phyloP scores from a whole-genome alignment of 164 flowering plant genomes.

The Houttuynia cordata region DNA sequence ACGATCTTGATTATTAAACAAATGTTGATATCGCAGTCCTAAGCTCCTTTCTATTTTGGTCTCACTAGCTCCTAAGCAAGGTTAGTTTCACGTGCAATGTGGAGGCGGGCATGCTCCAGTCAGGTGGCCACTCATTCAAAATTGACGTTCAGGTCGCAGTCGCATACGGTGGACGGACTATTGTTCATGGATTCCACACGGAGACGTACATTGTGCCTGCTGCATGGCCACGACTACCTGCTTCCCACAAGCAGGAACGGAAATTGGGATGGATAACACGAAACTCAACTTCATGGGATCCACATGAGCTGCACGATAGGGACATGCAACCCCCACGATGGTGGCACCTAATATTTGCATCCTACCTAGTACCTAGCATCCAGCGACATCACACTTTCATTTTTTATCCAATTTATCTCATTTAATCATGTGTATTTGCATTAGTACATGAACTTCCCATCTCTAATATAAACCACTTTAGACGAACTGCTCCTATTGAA shows the following conservation, averaged over 20 bases:
- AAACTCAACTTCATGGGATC: background rate
- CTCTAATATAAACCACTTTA: no score
- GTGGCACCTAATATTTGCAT: background rate
- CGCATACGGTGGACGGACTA: background rate
- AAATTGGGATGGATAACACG: background rate
- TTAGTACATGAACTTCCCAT: no score
- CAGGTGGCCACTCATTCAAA: background rate
- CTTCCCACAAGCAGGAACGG: background rate
- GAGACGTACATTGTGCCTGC: background rate
- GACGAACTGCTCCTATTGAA: no score
- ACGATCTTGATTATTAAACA: background rate
- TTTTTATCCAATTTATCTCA: no score
- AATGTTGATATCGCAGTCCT: no score
- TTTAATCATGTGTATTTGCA: no score
- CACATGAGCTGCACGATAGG: background rate
- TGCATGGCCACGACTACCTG: background rate
- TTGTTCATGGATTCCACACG: background rate
- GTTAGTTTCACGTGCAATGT: background rate
- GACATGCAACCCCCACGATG: background rate
- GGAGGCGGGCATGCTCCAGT: background rate
- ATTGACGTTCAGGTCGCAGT: background rate
- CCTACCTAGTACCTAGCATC: background rate
- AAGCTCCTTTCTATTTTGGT: no score
- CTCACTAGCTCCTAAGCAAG: no score
- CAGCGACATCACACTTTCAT: no score